A percentile compares a stretch with the other conserved stretches of the same genome.
phyloP scores from a whole-genome alignment of 805 yeast species.

The Brettanomyces anomalus region DNA sequence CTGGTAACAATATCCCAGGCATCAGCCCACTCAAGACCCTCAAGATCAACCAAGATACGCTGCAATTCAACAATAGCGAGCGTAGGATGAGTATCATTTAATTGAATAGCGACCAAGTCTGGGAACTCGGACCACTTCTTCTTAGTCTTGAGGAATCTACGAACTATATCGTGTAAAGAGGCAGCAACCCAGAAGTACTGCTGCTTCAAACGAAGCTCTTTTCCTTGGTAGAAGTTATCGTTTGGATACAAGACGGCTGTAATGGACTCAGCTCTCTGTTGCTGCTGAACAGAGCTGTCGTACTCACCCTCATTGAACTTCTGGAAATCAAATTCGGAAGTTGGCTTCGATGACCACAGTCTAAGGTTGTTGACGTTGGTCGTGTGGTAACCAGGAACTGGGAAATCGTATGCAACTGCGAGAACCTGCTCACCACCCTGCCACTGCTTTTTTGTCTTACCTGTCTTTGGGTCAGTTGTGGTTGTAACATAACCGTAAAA shows the following conservation, averaged over 20 bases:
- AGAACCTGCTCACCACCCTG: constrained; percentile 81
- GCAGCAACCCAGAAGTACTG: constrained; percentile 98
- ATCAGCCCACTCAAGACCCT: constrained; percentile 68
- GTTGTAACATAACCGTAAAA: constrained; percentile 77
- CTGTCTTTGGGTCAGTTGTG: constrained; percentile 40
- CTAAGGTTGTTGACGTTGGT: constrained; percentile 80
- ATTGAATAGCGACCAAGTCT: constrained; percentile 82
- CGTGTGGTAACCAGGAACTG: constrained; percentile 85
- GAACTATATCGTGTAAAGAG: constrained; percentile 79
- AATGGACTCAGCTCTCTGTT: constrained; percentile 84
- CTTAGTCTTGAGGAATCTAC: constrained; percentile 76
- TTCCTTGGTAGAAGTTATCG: constrained; percentile 86
- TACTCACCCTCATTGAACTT: constrained; percentile 91
- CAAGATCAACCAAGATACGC: constrained; percentile 77
- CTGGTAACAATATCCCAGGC: constrained; percentile 80
- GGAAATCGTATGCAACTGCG: constrained; percentile 87
- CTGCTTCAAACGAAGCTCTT: constrained; percentile 86
- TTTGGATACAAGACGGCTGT: constrained; percentile 91
- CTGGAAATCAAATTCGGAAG: constrained; percentile 82
- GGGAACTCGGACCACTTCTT: constrained; percentile 78
- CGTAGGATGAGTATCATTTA: constrained; percentile 93
- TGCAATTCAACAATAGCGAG: constrained; percentile 84
- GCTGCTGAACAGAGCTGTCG: constrained; percentile 70
- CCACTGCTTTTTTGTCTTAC: constrained; percentile 60
- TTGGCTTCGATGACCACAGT: constrained; percentile 84